Evolutionary conservation across 257 asterid genomes (phyloP).

Genomic region (Rhazya stricta): DNA sequence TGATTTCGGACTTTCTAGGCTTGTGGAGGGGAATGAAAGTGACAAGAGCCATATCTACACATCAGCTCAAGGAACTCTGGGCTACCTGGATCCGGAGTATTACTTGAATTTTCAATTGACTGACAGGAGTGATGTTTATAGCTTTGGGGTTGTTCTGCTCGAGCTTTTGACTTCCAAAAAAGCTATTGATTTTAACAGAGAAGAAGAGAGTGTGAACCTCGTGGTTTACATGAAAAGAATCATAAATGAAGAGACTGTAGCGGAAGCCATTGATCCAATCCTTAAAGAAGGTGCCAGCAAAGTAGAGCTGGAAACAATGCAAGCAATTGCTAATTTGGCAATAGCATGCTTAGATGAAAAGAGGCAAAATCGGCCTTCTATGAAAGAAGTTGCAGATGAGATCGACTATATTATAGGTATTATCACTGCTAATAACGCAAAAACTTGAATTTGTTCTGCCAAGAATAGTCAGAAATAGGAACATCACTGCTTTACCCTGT

Average conservation of each 20-base stretch:
- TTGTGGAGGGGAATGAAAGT: conserved; percentile 42
- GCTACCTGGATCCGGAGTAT: conserved; percentile 61
- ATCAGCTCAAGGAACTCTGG: conserved; percentile 57
- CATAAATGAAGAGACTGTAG: conserved; percentile 39
- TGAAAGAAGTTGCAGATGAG: conserved; percentile 73
- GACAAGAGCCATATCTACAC: conserved; percentile 50
- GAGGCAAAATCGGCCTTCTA: conserved; percentile 57
- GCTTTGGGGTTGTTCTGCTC: conserved; percentile 57
- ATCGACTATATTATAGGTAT: conserved; percentile 51
- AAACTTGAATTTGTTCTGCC: not conserved
- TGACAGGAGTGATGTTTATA: conserved; percentile 55
- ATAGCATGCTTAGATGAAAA: conserved; percentile 52
- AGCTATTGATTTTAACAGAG: conserved; percentile 54
- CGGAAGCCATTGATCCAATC: conserved; percentile 42
- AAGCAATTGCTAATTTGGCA: conserved; percentile 54
- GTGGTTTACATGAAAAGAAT: conserved; percentile 55
- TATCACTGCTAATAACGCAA: conserved; percentile 13
- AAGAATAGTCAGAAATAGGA: not conserved
- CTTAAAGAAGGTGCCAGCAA: conserved; percentile 39
- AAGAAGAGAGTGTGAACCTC: conserved; percentile 50
- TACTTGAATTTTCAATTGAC: conserved; percentile 46
- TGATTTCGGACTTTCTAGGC: conserved; percentile 53
- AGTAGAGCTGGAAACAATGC: conserved; percentile 54
- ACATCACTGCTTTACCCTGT: not conserved
- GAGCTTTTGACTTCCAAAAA: conserved; percentile 49